These are phyloP conservation scores for Ganoderma sinense DNA, from an alignment of 1,284 basidiomycete genomes.

Conservation along the genomic window DNA sequence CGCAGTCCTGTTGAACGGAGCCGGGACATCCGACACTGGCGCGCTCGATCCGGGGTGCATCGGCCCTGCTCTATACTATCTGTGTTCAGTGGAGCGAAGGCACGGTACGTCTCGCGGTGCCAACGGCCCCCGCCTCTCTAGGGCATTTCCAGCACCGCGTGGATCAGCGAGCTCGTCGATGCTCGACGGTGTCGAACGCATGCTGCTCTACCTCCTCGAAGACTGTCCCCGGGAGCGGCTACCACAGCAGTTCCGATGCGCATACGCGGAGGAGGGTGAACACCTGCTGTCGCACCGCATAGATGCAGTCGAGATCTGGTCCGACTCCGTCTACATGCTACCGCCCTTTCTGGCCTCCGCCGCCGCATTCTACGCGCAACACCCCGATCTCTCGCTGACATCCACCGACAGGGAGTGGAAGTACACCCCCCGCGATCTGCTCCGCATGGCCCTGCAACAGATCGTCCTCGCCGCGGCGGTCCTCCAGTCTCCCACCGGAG, in stretches of 20 bases:
- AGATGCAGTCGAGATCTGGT: conserved; percentile 35
- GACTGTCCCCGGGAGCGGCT: conserved; percentile 29
- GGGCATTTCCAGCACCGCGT: conserved; percentile 9
- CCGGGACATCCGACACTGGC: conserved; percentile 31
- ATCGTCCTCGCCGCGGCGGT: conserved; percentile 31
- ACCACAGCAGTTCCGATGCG: neutral
- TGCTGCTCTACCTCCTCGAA: conserved; percentile 33
- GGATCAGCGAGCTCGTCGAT: conserved; percentile 15
- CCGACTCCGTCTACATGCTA: conserved; percentile 38
- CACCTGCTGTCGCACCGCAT: conserved; percentile 34
- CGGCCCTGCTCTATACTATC: conserved; percentile 5
- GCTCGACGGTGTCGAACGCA: conserved; percentile 24
- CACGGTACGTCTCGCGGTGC: neutral
- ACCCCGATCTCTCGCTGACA: neutral
- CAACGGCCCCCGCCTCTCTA: neutral
- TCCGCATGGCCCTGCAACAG: conserved; percentile 28
- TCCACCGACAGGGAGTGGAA: neutral
- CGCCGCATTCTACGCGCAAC: conserved; percentile 20
- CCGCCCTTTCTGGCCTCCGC: conserved; percentile 34
- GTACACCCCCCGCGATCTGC: conserved; percentile 6
- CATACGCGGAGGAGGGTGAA: neutral
- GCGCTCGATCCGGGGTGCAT: conserved; percentile 34
- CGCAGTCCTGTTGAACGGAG: conserved; percentile 32
- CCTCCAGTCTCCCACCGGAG: conserved; percentile 29
- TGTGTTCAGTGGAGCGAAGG: neutral